Evolutionary conservation across 768 basidiomycete genomes (phyloP), one percentile per base, ranked within the genome.

Genomic region (Rubroboletus satanas): DNA sequence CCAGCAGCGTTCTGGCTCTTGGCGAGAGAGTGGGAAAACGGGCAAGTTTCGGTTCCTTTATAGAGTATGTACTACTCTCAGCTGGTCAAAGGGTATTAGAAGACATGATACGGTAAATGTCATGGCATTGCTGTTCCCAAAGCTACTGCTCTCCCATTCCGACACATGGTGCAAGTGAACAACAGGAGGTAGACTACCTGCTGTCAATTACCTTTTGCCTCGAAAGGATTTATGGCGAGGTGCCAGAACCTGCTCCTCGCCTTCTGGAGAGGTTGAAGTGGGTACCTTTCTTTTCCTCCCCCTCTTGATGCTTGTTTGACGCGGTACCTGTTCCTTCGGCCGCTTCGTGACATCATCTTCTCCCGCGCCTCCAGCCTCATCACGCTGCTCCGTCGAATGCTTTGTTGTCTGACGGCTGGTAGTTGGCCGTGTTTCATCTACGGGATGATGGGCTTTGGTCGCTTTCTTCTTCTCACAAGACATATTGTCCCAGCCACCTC

Each of bases 401-500:
- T 45, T 26, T 39, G 5, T 26, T 36, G 17, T 51, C 38, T 39
- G 59, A 35, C 21, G 45, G 23, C 17, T 42, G 11, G 45, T 44
- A 23, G 7, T 49, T 28, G 45, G 6, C 45, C 44, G 52, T 23
- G 45, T 18, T 39, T 54, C 39, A 23, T 50, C 45, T 14, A 28
- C 37, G 31, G 43, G 31, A 29, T 23, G 44, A 35, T 10, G 51
- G 1, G 35, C 15, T 47, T 58, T 58, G 44, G 48, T 18, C 6
- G n/a, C 11, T 56, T 73, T 74, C 66, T 70, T 75, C 51, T 67
- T 69, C 51, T 71, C 74, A 4, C 80, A 61, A 50, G 78, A 67
- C 50, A 78, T 58, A 1, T 75, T 75, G 18, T 87, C 84, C 89
- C 91, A 96, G 1, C 93, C 93, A 1, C 93, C 93, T 29, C 73